Evolutionary conservation across 805 yeast species (phyloP).

Genomic region (Spencermartinsiella europaea): DNA sequence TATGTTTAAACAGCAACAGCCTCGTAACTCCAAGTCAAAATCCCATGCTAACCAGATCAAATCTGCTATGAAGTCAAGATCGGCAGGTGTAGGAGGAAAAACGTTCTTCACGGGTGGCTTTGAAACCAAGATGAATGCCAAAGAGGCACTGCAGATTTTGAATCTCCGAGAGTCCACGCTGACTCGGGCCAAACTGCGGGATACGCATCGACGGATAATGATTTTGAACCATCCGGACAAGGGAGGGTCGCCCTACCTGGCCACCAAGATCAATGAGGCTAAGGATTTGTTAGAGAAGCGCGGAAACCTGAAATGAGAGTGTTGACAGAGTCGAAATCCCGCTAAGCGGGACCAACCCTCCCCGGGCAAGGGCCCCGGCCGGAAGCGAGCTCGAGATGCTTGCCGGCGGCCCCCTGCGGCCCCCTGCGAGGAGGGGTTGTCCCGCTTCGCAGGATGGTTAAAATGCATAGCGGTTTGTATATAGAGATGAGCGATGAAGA

Average conservation of each 20-base stretch:
- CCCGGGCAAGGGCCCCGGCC: too few relatives aligned
- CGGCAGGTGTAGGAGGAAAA: slow-evolving; percentile 62
- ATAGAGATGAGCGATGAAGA: too few relatives aligned
- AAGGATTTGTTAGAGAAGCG: slow-evolving; percentile 73
- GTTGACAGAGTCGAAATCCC: too few relatives aligned
- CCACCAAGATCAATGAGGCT: slow-evolving; percentile 83
- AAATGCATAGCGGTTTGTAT: too few relatives aligned
- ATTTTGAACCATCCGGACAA: slow-evolving; percentile 82
- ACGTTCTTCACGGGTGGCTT: slow-evolving; percentile 83
- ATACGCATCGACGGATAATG: slow-evolving; percentile 72
- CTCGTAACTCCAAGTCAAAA: too few relatives aligned
- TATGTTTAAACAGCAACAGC: slow-evolving; percentile 11
- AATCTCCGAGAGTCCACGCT: slow-evolving; percentile 46
- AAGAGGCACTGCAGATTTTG: slow-evolving; percentile 82
- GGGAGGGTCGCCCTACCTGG: slow-evolving; percentile 78
- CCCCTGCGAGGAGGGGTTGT: too few relatives aligned
- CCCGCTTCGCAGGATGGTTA: too few relatives aligned
- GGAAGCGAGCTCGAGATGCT: too few relatives aligned
- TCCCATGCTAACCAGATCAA: slow-evolving; percentile 10
- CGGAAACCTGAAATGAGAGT: slow-evolving; percentile 25
- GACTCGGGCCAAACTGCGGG: slow-evolving; percentile 45
- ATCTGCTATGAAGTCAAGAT: slow-evolving; percentile 33
- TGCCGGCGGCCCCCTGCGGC: too few relatives aligned
- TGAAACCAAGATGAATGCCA: slow-evolving; percentile 83
- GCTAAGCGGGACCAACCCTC: too few relatives aligned